Evolutionary conservation across 1,139 yeast species (phyloP).

Genomic region (Pichia inconspicua): DNA sequence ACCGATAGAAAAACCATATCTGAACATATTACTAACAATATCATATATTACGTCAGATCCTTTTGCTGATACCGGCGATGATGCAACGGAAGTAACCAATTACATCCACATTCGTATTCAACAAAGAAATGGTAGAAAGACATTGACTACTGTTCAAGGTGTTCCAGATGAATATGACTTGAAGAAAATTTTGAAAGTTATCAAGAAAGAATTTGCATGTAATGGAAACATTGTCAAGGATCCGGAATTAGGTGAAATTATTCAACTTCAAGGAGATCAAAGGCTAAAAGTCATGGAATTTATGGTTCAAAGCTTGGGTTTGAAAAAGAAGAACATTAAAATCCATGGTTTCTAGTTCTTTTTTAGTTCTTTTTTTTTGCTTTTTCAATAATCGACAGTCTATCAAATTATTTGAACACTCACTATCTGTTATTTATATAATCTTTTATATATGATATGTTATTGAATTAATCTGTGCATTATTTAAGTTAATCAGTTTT

Average conservation of each 20-base stretch:
- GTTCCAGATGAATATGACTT: slow-evolving; percentile 91
- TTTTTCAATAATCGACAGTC: neutral
- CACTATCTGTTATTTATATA: neutral
- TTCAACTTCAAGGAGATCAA: slow-evolving; percentile 98
- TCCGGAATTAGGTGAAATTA: slow-evolving; percentile 92
- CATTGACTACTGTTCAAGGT: slow-evolving; percentile 97
- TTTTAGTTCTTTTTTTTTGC: neutral
- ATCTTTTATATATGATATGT: neutral
- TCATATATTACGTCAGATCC: slow-evolving; percentile 48
- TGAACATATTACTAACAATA: neutral
- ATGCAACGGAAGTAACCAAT: slow-evolving; percentile 92
- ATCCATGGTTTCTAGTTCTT: slow-evolving; percentile 82
- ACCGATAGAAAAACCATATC: too few relatives aligned
- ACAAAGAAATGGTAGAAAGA: slow-evolving; percentile 99
- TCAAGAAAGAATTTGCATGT: slow-evolving; percentile 97
- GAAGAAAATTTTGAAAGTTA: slow-evolving; percentile 86
- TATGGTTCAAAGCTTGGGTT: slow-evolving; percentile 75
- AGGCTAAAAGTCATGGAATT: slow-evolving; percentile 94
- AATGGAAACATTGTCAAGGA: slow-evolving; percentile 97
- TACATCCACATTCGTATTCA: slow-evolving; percentile 98
- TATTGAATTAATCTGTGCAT: neutral
- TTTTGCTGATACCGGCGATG: slow-evolving; percentile 99
- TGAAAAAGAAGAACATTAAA: slow-evolving; percentile 94
- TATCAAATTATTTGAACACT: neutral
- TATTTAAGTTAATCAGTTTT: too few relatives aligned